Evolutionary conservation across 2,329 filamentous ascomycete genomes (phyloP).

Genomic region (Lachnellula occidentalis): DNA sequence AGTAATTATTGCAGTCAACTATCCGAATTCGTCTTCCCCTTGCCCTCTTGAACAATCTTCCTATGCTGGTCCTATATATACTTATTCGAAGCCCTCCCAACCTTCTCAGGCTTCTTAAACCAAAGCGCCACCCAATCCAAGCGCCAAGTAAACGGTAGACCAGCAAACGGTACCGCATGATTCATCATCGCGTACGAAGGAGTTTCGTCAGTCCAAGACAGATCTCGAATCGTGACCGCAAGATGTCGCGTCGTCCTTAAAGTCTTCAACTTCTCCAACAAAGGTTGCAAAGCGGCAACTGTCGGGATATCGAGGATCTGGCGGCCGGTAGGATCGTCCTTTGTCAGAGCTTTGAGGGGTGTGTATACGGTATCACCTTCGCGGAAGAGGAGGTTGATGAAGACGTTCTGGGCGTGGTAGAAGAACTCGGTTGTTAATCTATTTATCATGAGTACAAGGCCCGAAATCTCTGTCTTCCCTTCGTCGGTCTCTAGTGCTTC

Average conservation of each 20-base stretch:
- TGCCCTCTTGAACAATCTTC: not conserved
- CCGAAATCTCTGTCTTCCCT: not conserved
- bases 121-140: not conserved
- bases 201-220: too few species aligned
- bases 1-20: too few species aligned
- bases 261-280: too few species aligned
- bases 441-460: slow-evolving; percentile 11
- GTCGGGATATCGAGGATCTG: too few species aligned
- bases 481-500: not conserved
- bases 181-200: not conserved
- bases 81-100: not conserved
- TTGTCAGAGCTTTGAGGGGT: not conserved
- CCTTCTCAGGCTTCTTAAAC: not conserved
- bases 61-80: not conserved
- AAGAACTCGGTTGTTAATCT: slow-evolving; percentile 14
- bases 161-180: not conserved
- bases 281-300: too few species aligned
- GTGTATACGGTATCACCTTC: not conserved
- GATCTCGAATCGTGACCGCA: too few species aligned
- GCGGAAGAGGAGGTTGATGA: slow-evolving; percentile 15
- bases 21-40: too few species aligned
- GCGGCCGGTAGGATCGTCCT: not conserved
- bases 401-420: slow-evolving; percentile 8
- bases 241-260: too few species aligned
- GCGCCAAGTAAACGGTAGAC: not conserved